phyloP scores from a whole-genome alignment of 2,329 filamentous ascomycete species.

The Aspergillus ruber region DNA sequence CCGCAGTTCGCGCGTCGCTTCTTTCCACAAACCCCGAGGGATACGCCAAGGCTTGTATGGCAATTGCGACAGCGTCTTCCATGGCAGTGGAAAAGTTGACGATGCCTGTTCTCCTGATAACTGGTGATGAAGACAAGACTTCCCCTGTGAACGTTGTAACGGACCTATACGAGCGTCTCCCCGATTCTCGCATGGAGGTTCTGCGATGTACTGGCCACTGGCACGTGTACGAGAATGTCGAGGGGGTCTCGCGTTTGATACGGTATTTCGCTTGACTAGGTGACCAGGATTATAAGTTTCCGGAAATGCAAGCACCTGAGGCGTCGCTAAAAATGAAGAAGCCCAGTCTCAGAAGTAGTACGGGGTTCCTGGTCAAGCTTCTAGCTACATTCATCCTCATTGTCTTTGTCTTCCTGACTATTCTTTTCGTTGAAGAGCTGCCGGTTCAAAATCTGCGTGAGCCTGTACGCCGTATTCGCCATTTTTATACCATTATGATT shows the following conservation, averaged over 20 bases:
- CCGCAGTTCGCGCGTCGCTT: constrained; percentile 41
- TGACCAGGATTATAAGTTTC: not conserved
- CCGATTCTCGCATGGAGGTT: constrained; percentile 15
- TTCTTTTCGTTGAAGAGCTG: not conserved
- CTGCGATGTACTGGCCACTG: constrained; percentile 45
- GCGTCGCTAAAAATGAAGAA: not conserved
- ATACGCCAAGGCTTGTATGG: constrained; percentile 50
- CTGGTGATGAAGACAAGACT: constrained; percentile 41
- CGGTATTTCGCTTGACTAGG: constrained; percentile 2
- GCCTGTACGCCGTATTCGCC: not conserved
- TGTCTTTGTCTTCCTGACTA: not conserved
- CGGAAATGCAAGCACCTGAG: too few species aligned
- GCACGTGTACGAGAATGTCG: constrained; percentile 45
- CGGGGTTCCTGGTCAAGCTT: not conserved
- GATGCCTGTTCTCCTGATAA: constrained; percentile 36
- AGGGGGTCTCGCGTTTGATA: constrained; percentile 22
- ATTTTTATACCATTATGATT: not conserved
- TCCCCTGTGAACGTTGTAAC: constrained; percentile 13
- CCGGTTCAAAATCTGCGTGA: too few species aligned
- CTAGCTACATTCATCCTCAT: not conserved
- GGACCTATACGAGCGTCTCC: not conserved
- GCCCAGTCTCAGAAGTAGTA: not conserved
- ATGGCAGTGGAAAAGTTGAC: constrained; percentile 30
- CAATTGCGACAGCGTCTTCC: constrained; percentile 38
- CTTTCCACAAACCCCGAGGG: constrained; percentile 47